Conservation (phyloP, 202 grass and related monocot species). For the Dendrocalamus latiflorus region DNA sequence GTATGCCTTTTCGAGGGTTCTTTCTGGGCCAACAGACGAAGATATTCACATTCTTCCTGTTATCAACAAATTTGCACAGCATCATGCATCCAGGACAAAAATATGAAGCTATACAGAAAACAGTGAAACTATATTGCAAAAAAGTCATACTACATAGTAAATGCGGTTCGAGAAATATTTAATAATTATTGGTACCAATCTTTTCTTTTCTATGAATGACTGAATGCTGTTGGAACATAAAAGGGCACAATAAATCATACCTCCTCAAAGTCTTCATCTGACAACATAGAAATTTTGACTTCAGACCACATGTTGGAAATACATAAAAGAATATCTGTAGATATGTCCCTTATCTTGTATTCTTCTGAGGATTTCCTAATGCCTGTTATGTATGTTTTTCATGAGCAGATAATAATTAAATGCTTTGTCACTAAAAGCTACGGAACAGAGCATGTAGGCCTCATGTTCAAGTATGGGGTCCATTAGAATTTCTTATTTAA, state of each 20-base stretch:
- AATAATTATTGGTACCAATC: not conserved
- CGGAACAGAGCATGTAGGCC: not conserved
- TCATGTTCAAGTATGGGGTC: not conserved
- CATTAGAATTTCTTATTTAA: not conserved
- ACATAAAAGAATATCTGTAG: constrained; percentile 52
- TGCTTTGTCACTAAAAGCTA: not conserved
- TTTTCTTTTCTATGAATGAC: not conserved
- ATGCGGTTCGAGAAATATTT: not conserved
- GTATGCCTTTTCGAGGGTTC: constrained; percentile 54
- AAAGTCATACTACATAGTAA: not conserved
- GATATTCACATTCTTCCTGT: constrained; percentile 79
- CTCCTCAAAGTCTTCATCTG: constrained; percentile 80
- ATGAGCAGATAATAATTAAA: constrained; percentile 25
- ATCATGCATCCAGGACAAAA: constrained; percentile 7
- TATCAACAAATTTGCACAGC: constrained; percentile 24
- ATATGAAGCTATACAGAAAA: not conserved
- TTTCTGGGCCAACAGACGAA: constrained; percentile 55
- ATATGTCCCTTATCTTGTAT: constrained; percentile 56
- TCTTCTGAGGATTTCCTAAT: constrained; percentile 48
- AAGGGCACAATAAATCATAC: constrained; percentile 38
- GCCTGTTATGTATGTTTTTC: constrained; percentile 40
- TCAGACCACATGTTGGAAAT: constrained; percentile 53
- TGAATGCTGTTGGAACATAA: not conserved
- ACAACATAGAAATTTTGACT: constrained; percentile 57
- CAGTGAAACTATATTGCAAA: not conserved